These are phyloP conservation scores for Eimeria mitis DNA, from an alignment of 169 alveolate genomes.

Conservation along the genomic window DNA sequence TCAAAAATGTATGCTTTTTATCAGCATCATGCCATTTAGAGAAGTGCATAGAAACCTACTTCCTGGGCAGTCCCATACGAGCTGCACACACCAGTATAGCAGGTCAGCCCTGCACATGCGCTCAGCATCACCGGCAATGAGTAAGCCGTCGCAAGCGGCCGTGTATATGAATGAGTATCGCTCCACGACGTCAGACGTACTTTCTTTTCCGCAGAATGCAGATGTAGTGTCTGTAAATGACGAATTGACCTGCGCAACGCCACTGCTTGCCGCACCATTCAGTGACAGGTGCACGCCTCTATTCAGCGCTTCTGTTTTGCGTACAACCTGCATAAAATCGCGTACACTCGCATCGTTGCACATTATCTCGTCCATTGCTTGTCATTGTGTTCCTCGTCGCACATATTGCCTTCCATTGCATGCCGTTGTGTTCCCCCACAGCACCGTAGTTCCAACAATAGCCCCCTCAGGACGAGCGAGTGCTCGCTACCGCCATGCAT, in stretches of 20 bases:
- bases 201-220: neutral
- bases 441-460: neutral
- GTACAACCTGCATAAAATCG: neutral
- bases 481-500: neutral
- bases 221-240: neutral
- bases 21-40: neutral
- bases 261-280: neutral
- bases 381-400: too few species aligned
- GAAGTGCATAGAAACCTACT: neutral
- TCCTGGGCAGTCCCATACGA: neutral
- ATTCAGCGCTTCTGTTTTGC: neutral
- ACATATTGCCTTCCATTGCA: neutral
- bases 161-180: neutral
- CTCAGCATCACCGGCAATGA: neutral
- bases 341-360: neutral
- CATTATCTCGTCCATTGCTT: too few species aligned
- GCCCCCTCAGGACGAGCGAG: neutral
- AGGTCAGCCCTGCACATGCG: neutral
- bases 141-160: neutral
- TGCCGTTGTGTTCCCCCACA: neutral
- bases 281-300: neutral
- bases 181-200: neutral
- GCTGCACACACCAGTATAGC: neutral
- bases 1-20: neutral
- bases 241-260: neutral